Evolutionary conservation across 2,329 filamentous ascomycete genomes (phyloP).

Genomic region (Basipetospora chlamydospora): DNA sequence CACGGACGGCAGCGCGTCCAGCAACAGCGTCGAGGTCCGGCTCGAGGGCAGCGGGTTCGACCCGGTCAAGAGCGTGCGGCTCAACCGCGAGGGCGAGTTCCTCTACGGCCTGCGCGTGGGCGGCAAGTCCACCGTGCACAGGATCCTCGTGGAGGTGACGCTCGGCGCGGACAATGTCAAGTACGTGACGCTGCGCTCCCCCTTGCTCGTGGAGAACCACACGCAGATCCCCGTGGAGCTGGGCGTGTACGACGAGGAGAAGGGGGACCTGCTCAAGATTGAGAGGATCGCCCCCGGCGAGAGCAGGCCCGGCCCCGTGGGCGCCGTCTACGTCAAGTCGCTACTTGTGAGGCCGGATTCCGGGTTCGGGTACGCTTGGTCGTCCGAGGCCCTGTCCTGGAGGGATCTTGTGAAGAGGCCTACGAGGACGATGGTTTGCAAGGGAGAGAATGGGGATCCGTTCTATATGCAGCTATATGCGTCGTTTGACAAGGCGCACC

Average conservation of each 20-base stretch:
- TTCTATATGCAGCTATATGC: conserved; percentile 97
- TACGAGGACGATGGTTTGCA: conserved; percentile 76
- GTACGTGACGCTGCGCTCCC: conserved; percentile 89
- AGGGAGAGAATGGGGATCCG: conserved; percentile 71
- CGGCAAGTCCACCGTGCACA: conserved; percentile 71
- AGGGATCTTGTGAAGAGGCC: conserved; percentile 74
- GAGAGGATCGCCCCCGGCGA: conserved; percentile 95
- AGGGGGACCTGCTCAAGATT: conserved; percentile 87
- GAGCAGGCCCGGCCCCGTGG: conserved; percentile 77
- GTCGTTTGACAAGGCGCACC: conserved; percentile 68
- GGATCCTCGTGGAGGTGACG: conserved; percentile 80
- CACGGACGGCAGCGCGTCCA: conserved; percentile 67
- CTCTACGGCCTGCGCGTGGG: conserved; percentile 81
- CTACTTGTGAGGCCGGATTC: conserved; percentile 82
- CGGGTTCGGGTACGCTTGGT: conserved; percentile 95
- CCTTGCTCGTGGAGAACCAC: conserved; percentile 83
- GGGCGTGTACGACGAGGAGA: conserved; percentile 74
- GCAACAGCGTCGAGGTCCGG: conserved; percentile 64
- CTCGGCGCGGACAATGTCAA: conserved; percentile 94
- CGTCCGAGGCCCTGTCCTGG: conserved; percentile 81
- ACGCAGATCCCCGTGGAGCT: conserved; percentile 93
- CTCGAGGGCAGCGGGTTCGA: conserved; percentile 94
- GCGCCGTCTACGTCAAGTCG: conserved; percentile 79
- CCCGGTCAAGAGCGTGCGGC: conserved; percentile 68
- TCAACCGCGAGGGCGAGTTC: conserved; percentile 89